These are phyloP conservation scores for Coprinellus micaceus DNA, from an alignment of 768 basidiomycete species.

Conservation along the genomic window DNA sequence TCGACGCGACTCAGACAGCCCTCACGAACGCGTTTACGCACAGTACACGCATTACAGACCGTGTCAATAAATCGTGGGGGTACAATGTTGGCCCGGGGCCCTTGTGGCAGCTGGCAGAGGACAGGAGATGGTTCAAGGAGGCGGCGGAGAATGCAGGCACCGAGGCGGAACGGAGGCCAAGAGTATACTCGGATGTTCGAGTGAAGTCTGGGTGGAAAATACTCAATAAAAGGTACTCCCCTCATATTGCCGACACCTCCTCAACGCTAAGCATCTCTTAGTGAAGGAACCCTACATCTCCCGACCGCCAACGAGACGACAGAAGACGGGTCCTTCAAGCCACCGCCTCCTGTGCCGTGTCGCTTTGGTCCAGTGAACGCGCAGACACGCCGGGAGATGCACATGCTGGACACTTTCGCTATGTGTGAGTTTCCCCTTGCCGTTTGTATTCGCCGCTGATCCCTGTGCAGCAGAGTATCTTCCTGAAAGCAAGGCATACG, in stretches of 20 bases:
- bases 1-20: conserved; percentile 36
- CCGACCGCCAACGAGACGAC: conserved; percentile 51
- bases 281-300: conserved; percentile 56
- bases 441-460: neutral
- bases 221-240: conserved; percentile 46
- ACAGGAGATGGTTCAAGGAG: conserved; percentile 77
- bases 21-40: conserved; percentile 58
- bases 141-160: conserved; percentile 34
- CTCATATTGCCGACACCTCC: conserved; percentile 10
- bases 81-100: conserved; percentile 74
- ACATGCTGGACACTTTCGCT: conserved; percentile 52
- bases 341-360: conserved; percentile 56
- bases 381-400: conserved; percentile 47
- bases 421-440: conserved; percentile 46
- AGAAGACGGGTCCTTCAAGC: conserved; percentile 46
- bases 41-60: conserved; percentile 42
- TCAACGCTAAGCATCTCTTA: conserved; percentile 21
- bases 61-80: conserved; percentile 69
- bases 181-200: conserved; percentile 46
- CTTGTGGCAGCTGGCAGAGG: conserved; percentile 76
- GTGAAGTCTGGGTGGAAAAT: conserved; percentile 45
- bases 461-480: conserved; percentile 51
- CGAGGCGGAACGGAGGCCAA: conserved; percentile 55
- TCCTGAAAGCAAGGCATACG: conserved; percentile 54
- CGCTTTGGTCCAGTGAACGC: conserved; percentile 60